phyloP scores from a whole-genome alignment of 306 rosid genomes.

The Malus sieversii region DNA sequence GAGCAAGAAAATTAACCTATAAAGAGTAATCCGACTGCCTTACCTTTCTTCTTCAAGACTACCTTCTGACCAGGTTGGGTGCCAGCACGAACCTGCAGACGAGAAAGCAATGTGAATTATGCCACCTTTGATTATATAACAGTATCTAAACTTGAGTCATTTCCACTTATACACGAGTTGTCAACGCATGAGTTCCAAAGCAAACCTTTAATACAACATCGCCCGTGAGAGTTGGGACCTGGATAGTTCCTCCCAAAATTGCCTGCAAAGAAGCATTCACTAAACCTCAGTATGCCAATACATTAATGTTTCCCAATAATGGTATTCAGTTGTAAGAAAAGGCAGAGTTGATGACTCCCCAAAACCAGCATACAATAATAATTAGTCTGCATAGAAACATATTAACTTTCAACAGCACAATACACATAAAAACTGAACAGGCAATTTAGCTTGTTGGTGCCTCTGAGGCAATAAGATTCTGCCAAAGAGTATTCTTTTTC shows the following conservation, averaged over 20 bases:
- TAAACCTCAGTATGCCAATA: neutral
- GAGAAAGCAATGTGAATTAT: neutral
- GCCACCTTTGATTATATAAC: neutral
- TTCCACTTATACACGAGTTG: neutral
- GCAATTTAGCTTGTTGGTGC: neutral
- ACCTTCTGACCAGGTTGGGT: conserved; percentile 90
- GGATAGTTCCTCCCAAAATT: conserved; percentile 84
- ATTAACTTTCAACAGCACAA: neutral
- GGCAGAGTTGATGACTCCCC: neutral
- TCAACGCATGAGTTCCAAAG: neutral
- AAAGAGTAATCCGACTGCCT: conserved; percentile 5
- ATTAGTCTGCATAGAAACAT: neutral
- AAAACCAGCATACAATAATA: neutral
- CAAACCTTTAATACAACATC: conserved; percentile 91
- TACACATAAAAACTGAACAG: neutral
- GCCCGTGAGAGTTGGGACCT: conserved; percentile 78
- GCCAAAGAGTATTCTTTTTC: neutral
- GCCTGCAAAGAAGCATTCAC: conserved; percentile 40
- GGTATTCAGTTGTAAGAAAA: neutral
- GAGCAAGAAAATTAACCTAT: neutral
- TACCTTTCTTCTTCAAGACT: conserved; percentile 92
- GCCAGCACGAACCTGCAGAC: conserved; percentile 72
- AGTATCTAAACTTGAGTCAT: neutral
- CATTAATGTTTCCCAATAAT: neutral
- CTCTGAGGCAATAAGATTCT: neutral